These are phyloP conservation scores for Oryza meridionalis DNA, from an alignment of 176 grass and related monocot species.

Conservation along the genomic window DNA sequence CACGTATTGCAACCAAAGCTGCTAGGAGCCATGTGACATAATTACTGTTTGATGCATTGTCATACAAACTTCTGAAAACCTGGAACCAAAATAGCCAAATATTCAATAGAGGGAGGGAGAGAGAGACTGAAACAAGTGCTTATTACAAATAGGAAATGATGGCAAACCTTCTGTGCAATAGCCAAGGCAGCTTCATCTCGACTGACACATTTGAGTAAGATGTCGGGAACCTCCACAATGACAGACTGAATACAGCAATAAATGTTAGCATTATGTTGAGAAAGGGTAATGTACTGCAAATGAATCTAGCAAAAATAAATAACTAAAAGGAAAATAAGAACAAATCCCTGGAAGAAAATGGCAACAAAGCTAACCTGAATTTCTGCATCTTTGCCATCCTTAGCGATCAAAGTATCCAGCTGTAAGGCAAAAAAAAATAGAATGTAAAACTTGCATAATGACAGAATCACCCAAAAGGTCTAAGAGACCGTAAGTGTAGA, in stretches of 20 bases:
- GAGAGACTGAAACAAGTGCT: slow-evolving; percentile 9
- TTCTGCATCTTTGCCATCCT: slow-evolving; percentile 75
- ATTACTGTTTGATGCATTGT: slow-evolving; percentile 73
- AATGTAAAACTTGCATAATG: slow-evolving; percentile 16
- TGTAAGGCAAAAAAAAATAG: slow-evolving; percentile 47
- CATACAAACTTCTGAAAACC: slow-evolving; percentile 87
- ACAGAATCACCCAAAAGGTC: slow-evolving; percentile 8
- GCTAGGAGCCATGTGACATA: slow-evolving; percentile 67
- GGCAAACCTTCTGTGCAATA: slow-evolving; percentile 76
- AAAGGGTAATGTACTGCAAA: background rate
- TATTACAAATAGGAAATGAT: slow-evolving; percentile 29
- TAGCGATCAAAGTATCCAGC: slow-evolving; percentile 79
- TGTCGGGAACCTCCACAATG: slow-evolving; percentile 86
- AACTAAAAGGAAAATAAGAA: background rate
- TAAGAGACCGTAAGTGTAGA: background rate
- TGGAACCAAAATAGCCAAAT: slow-evolving; percentile 44
- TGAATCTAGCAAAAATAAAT: background rate
- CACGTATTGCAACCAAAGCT: slow-evolving; percentile 74
- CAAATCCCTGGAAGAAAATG: slow-evolving; percentile 21
- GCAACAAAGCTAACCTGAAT: slow-evolving; percentile 68
- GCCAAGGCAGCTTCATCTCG: slow-evolving; percentile 86
- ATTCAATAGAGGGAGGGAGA: background rate
- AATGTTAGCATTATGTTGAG: slow-evolving; percentile 26
- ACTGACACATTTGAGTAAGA: slow-evolving; percentile 80
- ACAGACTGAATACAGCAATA: slow-evolving; percentile 65